A percentile compares a stretch with the other conserved stretches of the same genome.
Conservation (phyloP, 2,329 filamentous ascomycete species). For the Drechslera avenae region DNA sequence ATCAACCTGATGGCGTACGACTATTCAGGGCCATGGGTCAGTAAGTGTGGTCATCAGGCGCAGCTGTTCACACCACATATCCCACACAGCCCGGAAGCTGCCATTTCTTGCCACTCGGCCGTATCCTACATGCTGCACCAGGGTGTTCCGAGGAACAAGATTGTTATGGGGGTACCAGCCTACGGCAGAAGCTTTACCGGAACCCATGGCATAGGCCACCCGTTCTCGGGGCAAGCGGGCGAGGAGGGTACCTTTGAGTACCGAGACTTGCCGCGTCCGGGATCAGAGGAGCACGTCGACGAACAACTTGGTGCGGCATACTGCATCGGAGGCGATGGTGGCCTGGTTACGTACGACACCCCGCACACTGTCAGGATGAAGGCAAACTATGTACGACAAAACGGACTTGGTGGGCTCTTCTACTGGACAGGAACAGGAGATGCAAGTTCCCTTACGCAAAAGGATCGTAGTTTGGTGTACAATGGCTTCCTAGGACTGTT, state of each 20-base stretch:
- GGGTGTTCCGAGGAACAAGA: constrained; percentile 71
- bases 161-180: constrained; percentile 75
- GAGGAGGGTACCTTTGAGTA: constrained; percentile 77
- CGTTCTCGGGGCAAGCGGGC: constrained; percentile 59
- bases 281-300: constrained; percentile 70
- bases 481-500: constrained; percentile 63
- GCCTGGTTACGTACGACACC: constrained; percentile 81
- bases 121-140: constrained; percentile 69
- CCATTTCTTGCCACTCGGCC: constrained; percentile 66
- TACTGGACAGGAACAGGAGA: constrained; percentile 83
- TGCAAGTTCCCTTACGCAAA: constrained; percentile 52
- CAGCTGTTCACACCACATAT: constrained; percentile 68
- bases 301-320: constrained; percentile 70
- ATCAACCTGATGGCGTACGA: constrained; percentile 84
- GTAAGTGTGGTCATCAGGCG: constrained; percentile 73
- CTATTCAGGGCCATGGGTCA: constrained; percentile 73
- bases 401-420: constrained; percentile 75
- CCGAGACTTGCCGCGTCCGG: constrained; percentile 66
- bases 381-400: constrained; percentile 72
- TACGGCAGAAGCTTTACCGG: constrained; percentile 77
- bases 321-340: constrained; percentile 73
- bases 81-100: constrained; percentile 61
- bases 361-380: constrained; percentile 77
- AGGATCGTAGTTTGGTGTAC: constrained; percentile 62
- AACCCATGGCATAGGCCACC: constrained; percentile 67